phyloP scores from a whole-genome alignment of 768 basidiomycete genomes.

The Rossbeevera mucosa region DNA sequence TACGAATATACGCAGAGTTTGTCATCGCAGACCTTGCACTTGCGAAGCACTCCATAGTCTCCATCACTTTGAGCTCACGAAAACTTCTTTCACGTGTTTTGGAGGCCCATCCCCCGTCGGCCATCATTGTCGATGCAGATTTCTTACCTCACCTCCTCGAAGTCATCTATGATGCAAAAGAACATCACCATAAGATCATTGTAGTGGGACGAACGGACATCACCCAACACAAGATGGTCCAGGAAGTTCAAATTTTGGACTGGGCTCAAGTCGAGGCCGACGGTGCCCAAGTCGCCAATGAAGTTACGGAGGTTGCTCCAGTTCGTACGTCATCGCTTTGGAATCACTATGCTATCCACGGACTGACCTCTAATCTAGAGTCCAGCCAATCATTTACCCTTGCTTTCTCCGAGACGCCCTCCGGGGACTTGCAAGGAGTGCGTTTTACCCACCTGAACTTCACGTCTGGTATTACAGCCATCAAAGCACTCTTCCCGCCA shows the following conservation, averaged over 20 bases:
- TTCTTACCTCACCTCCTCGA: slow-evolving; percentile 70
- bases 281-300: slow-evolving; percentile 46
- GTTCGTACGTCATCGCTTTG: slow-evolving; percentile 44
- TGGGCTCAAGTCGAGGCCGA: slow-evolving; percentile 72
- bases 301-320: slow-evolving; percentile 38
- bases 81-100: slow-evolving; percentile 60
- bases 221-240: slow-evolving; percentile 43
- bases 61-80: slow-evolving; percentile 58
- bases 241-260: slow-evolving; percentile 51
- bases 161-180: slow-evolving; percentile 57
- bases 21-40: slow-evolving; percentile 77
- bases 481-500: slow-evolving; percentile 70
- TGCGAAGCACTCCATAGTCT: slow-evolving; percentile 61
- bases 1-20: slow-evolving; percentile 49
- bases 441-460: slow-evolving; percentile 80
- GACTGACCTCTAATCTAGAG: slow-evolving; percentile 7
- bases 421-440: slow-evolving; percentile 53
- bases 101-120: slow-evolving; percentile 63
- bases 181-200: slow-evolving; percentile 56
- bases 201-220: slow-evolving; percentile 63
- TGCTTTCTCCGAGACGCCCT: slow-evolving; percentile 53
- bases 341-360: neutral
- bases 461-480: slow-evolving; percentile 83
- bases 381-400: slow-evolving; percentile 64
- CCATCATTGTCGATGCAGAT: slow-evolving; percentile 64